These are phyloP conservation scores for Camellia oleifera DNA, from an alignment of 179 eudicot genomes.

Conservation along the genomic window DNA sequence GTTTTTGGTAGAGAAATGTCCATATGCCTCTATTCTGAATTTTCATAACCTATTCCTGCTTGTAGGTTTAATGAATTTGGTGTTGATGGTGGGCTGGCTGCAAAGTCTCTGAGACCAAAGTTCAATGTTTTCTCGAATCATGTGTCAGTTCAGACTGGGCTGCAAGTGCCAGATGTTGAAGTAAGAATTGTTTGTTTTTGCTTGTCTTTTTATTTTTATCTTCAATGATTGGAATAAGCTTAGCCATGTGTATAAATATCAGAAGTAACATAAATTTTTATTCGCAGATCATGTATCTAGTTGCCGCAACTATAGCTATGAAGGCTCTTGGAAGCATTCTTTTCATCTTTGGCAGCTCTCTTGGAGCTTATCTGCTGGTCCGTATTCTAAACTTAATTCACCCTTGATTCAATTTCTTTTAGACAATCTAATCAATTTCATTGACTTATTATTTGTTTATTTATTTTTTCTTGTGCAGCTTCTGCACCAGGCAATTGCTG, in stretches of 20 bases:
- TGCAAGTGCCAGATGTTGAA: constrained; percentile 40
- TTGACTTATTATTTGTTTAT: neutral
- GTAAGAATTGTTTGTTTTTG: constrained; percentile 21
- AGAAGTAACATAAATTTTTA: neutral
- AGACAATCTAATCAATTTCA: neutral
- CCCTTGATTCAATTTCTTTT: neutral
- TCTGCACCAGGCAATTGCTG: constrained; percentile 67
- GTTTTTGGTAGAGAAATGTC: neutral
- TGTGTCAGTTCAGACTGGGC: constrained; percentile 26
- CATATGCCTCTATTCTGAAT: neutral
- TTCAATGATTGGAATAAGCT: neutral
- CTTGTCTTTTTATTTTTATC: constrained; percentile 9
- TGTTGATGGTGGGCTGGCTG: constrained; percentile 66
- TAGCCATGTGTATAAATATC: neutral
- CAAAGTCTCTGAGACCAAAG: constrained; percentile 50
- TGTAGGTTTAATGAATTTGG: constrained; percentile 75
- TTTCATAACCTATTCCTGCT: neutral
- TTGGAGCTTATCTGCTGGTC: constrained; percentile 76
- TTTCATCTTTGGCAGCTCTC: constrained; percentile 63
- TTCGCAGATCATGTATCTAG: constrained; percentile 52
- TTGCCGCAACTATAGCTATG: constrained; percentile 47
- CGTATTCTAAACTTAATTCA: constrained; percentile 4
- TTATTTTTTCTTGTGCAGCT: constrained; percentile 38
- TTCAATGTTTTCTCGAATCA: constrained; percentile 34
- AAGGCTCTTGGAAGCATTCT: constrained; percentile 67